Conservation (phyloP, 345 rosid genomes). For the Mallotus nudiflorus region DNA sequence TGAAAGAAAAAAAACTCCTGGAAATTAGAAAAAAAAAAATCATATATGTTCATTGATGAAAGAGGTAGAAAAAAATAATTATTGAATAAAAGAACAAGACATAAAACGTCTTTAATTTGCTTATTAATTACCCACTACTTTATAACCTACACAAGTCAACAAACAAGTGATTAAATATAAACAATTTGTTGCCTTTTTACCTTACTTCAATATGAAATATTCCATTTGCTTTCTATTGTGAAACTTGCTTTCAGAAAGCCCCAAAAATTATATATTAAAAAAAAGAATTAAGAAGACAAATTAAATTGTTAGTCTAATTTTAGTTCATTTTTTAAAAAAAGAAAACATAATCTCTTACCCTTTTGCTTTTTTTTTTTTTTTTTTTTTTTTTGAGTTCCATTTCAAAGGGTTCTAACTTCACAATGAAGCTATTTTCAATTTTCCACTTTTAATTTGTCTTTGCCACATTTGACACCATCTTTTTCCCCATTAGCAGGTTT, state of each 20-base stretch:
- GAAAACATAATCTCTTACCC: neutral
- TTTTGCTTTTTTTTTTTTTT: neutral
- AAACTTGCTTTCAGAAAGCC: slow-evolving; percentile 8
- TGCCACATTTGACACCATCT: slow-evolving; percentile 7
- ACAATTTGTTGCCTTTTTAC: neutral
- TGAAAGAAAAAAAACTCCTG: no score
- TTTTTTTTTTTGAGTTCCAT: neutral
- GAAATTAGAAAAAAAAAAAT: no score
- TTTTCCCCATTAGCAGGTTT: neutral
- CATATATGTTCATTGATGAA: no score
- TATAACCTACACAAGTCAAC: slow-evolving; percentile 24
- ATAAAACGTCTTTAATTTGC: slow-evolving; percentile 23
- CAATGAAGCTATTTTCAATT: slow-evolving; percentile 21
- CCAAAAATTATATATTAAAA: neutral
- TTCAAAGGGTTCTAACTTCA: slow-evolving; percentile 23
- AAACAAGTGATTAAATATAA: slow-evolving; percentile 4
- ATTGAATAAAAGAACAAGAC: slow-evolving; percentile 14
- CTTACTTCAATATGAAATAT: neutral
- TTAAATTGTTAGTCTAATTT: neutral
- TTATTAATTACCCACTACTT: slow-evolving; percentile 14
- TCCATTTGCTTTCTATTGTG: slow-evolving; percentile 1
- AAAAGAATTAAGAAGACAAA: slow-evolving; percentile 1
- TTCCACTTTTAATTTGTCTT: slow-evolving; percentile 7
- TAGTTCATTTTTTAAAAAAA: no score
- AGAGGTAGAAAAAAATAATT: neutral